A percentile compares a stretch with the other conserved stretches of the same genome.
These are phyloP conservation scores for Penicillium oxalicum DNA, from an alignment of 2,329 filamentous ascomycete species.

Conservation along the genomic window DNA sequence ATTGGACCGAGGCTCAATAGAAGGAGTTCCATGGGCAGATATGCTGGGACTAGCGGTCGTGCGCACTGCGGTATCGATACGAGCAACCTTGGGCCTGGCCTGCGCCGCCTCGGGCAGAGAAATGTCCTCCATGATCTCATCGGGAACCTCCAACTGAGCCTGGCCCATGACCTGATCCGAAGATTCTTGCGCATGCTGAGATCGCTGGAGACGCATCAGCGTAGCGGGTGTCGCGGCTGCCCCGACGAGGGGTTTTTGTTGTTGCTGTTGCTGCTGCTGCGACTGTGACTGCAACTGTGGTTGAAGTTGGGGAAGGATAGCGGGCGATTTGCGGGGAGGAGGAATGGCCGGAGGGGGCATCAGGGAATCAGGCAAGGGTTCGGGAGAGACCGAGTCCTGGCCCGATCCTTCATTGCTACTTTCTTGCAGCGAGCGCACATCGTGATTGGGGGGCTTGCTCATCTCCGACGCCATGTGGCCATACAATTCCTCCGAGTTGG, in stretches of 20 bases:
- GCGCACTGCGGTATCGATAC: conserved; percentile 45
- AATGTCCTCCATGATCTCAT: conserved; percentile 58
- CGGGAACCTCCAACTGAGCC: conserved; percentile 41
- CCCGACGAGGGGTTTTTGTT: conserved; percentile 26
- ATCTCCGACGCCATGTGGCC: conserved; percentile 35
- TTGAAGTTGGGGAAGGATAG: conserved; percentile 27
- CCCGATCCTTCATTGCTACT: conserved; percentile 43
- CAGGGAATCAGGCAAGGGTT: conserved; percentile 45
- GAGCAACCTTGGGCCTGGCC: conserved; percentile 41
- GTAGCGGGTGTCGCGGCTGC: conserved; percentile 80
- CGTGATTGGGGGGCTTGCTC: conserved; percentile 21
- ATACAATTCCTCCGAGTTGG: conserved; percentile 31
- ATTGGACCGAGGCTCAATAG: conserved; percentile 29
- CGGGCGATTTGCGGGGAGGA: conserved; percentile 36
- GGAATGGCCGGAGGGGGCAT: conserved; percentile 48
- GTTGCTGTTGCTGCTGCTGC: too few species aligned
- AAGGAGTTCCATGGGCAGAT: conserved; percentile 59
- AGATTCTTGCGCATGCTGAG: conserved; percentile 37
- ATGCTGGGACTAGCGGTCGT: conserved; percentile 50
- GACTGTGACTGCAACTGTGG: conserved; percentile 1
- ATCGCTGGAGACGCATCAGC: conserved; percentile 66
- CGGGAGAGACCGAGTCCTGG: conserved; percentile 46
- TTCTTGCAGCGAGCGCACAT: conserved; percentile 26
- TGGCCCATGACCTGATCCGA: conserved; percentile 32
- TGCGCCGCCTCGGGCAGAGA: conserved; percentile 66